Base-by-base conservation (phyloP, 306 rosid genomes). In the Aeschynomene evenia region DNA sequence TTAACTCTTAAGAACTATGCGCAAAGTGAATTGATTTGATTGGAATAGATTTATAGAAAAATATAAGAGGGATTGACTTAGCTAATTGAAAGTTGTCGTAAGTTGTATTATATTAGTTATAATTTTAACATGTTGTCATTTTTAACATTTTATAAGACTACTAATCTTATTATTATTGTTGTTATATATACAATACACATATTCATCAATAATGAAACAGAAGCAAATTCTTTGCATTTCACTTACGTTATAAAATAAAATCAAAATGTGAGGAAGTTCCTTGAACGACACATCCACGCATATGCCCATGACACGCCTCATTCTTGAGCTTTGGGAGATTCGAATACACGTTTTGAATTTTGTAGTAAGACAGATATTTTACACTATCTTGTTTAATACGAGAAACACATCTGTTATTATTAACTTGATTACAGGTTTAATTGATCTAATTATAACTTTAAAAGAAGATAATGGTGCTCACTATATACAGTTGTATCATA, bases 261-360 rank as follows among this genome's bases (percentile, higher is more conserved):
- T 46, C 20, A 15, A 45, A 45, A 45, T 0, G 31, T 28, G 18
- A 36, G 16, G 4, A 36, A 70, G 57, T 71, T 72, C 22, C 78
- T 58, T 72, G 57, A 39, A 53, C 68, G 7, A 40, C 36, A 72
- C 23, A 16, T 49, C 54, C 54, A 49, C 24, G 54, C 24, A 18
- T 18, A 18, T 7, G 24, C 24, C 10, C 54, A 24, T 18, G 24
- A 7, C 54, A 49, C 54, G 54, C 24, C 54, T 7, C 54, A 9
- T 16, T 18, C n/a, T 46, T n/a, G 52, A 46, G 9, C 21, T 49
- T 49, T 3, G 52, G 7, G 54, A 49, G 54, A 18, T 19, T 46
- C 22, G 9, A 7, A 49, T 49, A 2, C 53, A 4, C 50, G 50
- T 46, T 6, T 46, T 3, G 1, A 6, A 6, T 28, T 28, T 28